Evolutionary conservation across 495 filamentous ascomycete genomes (phyloP).

Genomic region (Aspergillus haitiensis): DNA sequence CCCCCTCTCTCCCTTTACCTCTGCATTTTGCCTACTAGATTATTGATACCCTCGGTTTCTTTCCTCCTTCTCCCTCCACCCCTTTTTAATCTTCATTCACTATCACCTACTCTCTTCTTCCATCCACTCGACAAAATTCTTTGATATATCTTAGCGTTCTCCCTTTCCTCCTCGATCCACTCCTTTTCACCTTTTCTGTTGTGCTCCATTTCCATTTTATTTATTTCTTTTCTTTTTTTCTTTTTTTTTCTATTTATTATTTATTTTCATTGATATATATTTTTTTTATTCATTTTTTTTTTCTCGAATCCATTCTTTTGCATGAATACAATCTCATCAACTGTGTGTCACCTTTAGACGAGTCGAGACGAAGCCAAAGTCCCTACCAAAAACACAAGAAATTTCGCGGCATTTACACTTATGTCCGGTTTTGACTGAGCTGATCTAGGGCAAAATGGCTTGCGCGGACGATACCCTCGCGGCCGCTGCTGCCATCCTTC

Average conservation of each 20-base stretch:
- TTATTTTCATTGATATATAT: conserved; percentile 30
- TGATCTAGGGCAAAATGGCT: conserved; percentile 52
- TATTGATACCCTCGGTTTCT: conserved; percentile 6
- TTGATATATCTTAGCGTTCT: conserved; percentile 18
- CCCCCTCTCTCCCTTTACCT: conserved; percentile 10
- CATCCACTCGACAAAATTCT: background rate
- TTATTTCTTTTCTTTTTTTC: conserved; percentile 27
- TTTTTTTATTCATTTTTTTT: conserved; percentile 14
- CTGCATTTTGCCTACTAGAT: conserved; percentile 12
- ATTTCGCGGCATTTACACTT: conserved; percentile 20
- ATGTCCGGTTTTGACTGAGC: conserved; percentile 33
- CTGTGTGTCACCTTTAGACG: conserved; percentile 12
- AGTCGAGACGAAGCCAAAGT: background rate
- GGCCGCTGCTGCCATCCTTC: conserved; percentile 63
- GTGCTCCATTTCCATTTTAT: conserved; percentile 27
- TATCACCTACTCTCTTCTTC: conserved; percentile 8
- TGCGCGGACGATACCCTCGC: conserved; percentile 60
- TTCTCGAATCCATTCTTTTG: conserved; percentile 11
- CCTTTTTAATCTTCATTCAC: conserved; percentile 2
- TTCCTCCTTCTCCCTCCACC: conserved; percentile 6
- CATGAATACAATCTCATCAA: conserved; percentile 15
- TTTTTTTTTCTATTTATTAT: conserved; percentile 13
- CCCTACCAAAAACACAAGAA: background rate
- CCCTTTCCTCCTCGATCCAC: conserved; percentile 33
- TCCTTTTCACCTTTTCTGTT: conserved; percentile 6